Base-by-base conservation (phyloP, 345 rosid species). In the Rhodamnia argentea region DNA sequence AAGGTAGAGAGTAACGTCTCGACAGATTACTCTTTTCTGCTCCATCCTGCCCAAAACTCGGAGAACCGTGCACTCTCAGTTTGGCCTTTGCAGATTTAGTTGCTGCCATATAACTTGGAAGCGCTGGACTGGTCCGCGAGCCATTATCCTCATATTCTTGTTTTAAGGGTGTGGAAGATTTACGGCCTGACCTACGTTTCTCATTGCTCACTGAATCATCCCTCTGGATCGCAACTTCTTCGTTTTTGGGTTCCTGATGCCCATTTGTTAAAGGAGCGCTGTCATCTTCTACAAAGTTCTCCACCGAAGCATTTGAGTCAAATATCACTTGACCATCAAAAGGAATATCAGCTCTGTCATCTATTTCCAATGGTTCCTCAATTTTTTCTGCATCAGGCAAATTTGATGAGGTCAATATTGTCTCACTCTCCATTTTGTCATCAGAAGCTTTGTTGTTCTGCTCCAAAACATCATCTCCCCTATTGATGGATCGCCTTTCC, bases 41-140 rank as follows among this genome's bases (percentile, higher is more conserved):
- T 51, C 84, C 90, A 0, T 95, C 98, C 85, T 93, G 95, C 87
- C 91, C 91, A 54, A 93, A 85, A 86, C 90, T 89, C 81, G 95
- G 96, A 70, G 99, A 95, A 70, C 94, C 95, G 89, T 95, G 98
- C 18, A 90, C 91, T 89, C 96, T 94, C 89, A 95, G 91, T 88
- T 96, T 95, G 84, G 98, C 99, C 94, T 95, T 96, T 3, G 97
- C 99, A 37, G 98, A 95, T 92, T 89, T 92, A 78, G 99, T 96
- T 75, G 98, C 98, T 88, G 92, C 94, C 99, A 96, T 95, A 88
- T 94, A 96, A 91, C 98, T 95, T 52, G 99, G 99, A 59, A 95
- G 75, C 47, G 93, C 44, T 0, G 95, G 96, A 90, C 93, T 94
- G 89, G 84, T 91, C 86, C 93, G 95, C 13, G 81, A 37, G 62